Base-by-base conservation (phyloP, 371 early-diverging fungal species). In the Choanephora cucurbitarum region DNA sequence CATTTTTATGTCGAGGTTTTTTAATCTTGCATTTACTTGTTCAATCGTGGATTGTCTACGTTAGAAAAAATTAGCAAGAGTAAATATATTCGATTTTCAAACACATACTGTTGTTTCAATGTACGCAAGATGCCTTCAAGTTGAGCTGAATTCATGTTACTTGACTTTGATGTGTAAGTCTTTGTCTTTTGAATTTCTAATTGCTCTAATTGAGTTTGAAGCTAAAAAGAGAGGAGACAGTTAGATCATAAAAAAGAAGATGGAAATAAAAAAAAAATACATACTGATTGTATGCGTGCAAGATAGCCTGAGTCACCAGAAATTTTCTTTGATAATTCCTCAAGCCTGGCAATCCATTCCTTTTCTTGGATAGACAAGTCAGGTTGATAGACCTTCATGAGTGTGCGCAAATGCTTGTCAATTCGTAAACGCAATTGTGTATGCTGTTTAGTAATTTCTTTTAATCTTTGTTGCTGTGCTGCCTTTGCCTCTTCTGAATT, bases 311-410 rank as follows among this genome's bases (percentile, higher is more conserved):
- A 49, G 3, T 48, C 34, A 1, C 67, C 63, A 11, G 33, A 19
- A 13, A 67, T 14, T 31, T 62, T 58, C 13, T 59, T 49, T 19
- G 55, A 49, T 19, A 62, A 24, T 21, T 58, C 39, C 18, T 62
- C 56, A 48, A 67, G 49, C 23, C 53, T 58, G 5, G 34, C 32
- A 17, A 62, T 48, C 58, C 58, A 62, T 23, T 55, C 46, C 15
- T 67, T 59, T 17, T 67, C 67, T 48, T 62, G 57, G 7, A 56
- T 45, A 15, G 67, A 62, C 15, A 62, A 33, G 9, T 46, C 60
- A 33, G 67, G 67, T 15, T 62, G 67, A 39, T 62, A 67, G 2
- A 11, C 43, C 4, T 46, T 39, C 52, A 67, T 56, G 13, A 62
- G 19, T n/a, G 41, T 41, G n/a, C 58, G 56, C 37, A 67, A 44